These are phyloP conservation scores for Xanthoceras sorbifolium DNA, from an alignment of 345 rosid species.

Conservation along the genomic window DNA sequence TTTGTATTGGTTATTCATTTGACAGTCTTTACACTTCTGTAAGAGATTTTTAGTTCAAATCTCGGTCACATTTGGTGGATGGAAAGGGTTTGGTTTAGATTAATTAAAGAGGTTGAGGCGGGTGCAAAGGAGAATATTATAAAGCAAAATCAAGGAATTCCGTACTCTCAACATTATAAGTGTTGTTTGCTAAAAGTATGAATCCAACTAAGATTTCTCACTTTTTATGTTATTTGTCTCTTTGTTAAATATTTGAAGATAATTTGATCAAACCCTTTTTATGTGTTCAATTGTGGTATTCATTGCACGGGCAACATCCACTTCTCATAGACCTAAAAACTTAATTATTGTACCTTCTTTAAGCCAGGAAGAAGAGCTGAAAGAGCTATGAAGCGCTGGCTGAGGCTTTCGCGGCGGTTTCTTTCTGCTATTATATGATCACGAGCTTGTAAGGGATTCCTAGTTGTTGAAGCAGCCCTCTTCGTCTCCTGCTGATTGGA, in stretches of 20 bases:
- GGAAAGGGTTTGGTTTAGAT: too few relatives aligned
- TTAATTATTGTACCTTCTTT: conserved; percentile 59
- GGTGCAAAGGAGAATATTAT: too few relatives aligned
- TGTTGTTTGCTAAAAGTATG: neutral
- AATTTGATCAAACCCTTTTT: too few relatives aligned
- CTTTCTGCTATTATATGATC: conserved; percentile 79
- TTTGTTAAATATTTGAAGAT: neutral
- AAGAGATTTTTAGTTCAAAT: too few relatives aligned
- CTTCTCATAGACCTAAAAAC: neutral
- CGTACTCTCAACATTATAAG: neutral
- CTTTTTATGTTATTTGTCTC: neutral
- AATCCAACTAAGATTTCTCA: neutral
- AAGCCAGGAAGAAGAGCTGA: conserved; percentile 71
- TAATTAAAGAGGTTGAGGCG: too few relatives aligned
- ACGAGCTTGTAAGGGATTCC: conserved; percentile 47
- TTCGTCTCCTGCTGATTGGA: conserved; percentile 17
- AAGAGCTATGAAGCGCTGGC: conserved; percentile 62
- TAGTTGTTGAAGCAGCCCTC: conserved; percentile 22
- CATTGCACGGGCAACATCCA: too few relatives aligned
- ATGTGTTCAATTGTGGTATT: neutral
- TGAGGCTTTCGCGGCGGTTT: conserved; percentile 73
- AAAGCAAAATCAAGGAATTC: neutral
- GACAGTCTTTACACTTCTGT: neutral
- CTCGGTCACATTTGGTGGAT: too few relatives aligned
- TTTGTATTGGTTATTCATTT: neutral